Evolutionary conservation across 768 basidiomycete species (phyloP), one percentile per base, ranked within the genome.

Genomic region (Filobasidium floriforme): DNA sequence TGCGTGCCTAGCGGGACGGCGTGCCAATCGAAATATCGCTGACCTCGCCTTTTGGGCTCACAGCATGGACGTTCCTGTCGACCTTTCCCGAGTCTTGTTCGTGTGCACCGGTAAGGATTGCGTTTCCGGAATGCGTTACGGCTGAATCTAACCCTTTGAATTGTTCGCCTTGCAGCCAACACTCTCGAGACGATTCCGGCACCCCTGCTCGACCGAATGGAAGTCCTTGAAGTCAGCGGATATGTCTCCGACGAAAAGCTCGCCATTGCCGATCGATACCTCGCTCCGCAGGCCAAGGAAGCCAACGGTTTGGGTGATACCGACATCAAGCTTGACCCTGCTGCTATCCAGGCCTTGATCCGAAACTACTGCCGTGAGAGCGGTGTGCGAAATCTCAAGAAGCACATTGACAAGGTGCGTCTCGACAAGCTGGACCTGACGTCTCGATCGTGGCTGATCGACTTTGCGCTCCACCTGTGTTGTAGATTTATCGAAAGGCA

Each of bases 301-400:
- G 86, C 90, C 1, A 87, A 88, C 26, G 94, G 94, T 12, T 82
- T 99, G 29, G 88, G 88, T 75, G 83, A 85, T 19, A 90, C 89
- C 1, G 89, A 96, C 75, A 89, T 99, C 3, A 78, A 83, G 62
- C 81, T 99, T 18, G 87, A 90, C 22, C 82, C 85, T 7, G 82
- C 84, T 11, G 85, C 92, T 0, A 87, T 98, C 54, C 90, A 93
- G 71, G 80, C 85, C 12, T 83, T 99, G 61, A 98, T 99, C 81
- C 89, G 93, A 76, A 97, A 92, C 78, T 98, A 98, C 79, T 93
- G 91, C 76, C 84, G 96, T 26, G 96, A 99, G 81, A 94, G 91
- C 72, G 96, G 96, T 52, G 96, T 99, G 37, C 83, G 96, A 59
- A 92, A 92, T 75, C 75, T 99, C 76, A 98, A 98, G 86, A 98